phyloP scores from a whole-genome alignment of 2,329 filamentous ascomycete species.

The Fusarium torulosum region DNA sequence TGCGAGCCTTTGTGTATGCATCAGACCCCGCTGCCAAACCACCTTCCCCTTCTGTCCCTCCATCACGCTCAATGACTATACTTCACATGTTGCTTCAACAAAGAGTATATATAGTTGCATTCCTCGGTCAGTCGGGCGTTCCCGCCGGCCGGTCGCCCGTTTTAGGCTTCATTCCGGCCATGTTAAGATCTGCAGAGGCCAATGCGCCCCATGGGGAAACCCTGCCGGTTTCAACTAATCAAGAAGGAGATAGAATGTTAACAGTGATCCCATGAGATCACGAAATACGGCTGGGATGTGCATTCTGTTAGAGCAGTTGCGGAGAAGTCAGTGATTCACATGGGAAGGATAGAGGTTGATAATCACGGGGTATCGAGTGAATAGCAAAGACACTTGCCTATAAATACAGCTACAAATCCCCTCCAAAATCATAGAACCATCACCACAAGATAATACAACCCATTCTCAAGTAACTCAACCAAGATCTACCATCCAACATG shows the following conservation, averaged over 20 bases:
- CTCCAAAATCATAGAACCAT: not conserved
- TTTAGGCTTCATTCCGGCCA: slow-evolving; percentile 8
- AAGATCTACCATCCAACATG: slow-evolving; percentile 6
- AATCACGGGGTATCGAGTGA: not conserved
- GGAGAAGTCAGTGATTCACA: not conserved
- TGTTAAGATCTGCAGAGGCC: slow-evolving; percentile 27
- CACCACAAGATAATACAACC: not conserved
- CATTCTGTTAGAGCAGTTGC: not conserved
- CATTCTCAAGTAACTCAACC: not conserved
- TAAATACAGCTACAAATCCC: slow-evolving; percentile 16
- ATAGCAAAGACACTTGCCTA: not conserved
- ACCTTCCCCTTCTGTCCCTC: not conserved
- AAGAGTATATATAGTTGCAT: slow-evolving; percentile 9
- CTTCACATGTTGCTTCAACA: slow-evolving; percentile 29
- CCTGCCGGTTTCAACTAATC: slow-evolving; percentile 9
- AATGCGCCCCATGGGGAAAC: slow-evolving; percentile 25
- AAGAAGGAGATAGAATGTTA: slow-evolving; percentile 4
- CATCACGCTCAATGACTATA: not conserved
- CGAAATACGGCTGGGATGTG: not conserved
- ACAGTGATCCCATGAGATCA: not conserved
- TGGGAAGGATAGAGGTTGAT: not conserved
- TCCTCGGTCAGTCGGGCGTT: slow-evolving; percentile 25
- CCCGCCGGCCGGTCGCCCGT: slow-evolving; percentile 21
- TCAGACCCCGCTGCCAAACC: too few species aligned
- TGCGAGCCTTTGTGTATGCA: too few species aligned